Conservation (phyloP, 371 early-diverging fungal genomes). For the Apophysomyces variabilis region DNA sequence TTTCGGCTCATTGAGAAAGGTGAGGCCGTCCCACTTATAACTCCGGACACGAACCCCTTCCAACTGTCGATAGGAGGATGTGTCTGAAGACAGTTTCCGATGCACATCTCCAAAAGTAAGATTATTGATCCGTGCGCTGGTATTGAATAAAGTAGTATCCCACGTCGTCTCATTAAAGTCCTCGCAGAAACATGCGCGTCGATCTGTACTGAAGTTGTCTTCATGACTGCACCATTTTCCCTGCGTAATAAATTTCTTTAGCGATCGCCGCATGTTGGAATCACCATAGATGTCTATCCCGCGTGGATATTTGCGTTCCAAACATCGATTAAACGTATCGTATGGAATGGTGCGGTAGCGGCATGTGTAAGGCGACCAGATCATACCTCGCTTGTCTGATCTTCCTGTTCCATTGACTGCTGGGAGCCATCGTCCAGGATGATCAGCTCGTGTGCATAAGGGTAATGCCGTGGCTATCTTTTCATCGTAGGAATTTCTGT, state of each 20-base stretch:
- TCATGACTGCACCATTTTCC: constrained; percentile 52
- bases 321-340: constrained; percentile 43
- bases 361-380: constrained; percentile 58
- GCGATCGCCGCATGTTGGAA: constrained; percentile 55
- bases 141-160: constrained; percentile 39
- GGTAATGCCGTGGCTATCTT: constrained; percentile 34
- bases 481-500: background rate
- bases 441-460: constrained; percentile 41
- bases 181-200: constrained; percentile 53
- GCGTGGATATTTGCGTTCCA: constrained; percentile 32
- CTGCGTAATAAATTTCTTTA: constrained; percentile 54
- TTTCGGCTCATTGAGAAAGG: constrained; percentile 38
- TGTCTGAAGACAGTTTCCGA: too few species aligned
- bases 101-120: constrained; percentile 22
- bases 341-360: constrained; percentile 47
- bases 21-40: constrained; percentile 61
- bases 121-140: constrained; percentile 23
- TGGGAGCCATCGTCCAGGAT: constrained; percentile 55
- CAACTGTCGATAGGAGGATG: background rate
- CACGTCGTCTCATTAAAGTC: constrained; percentile 48
- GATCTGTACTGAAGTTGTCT: constrained; percentile 13
- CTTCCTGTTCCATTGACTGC: constrained; percentile 16
- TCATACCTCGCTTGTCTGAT: constrained; percentile 29
- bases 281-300: constrained; percentile 56
- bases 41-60: constrained; percentile 27